Evolutionary conservation across 257 asterid species (phyloP).

Genomic region (Gynochthodes officinalis): DNA sequence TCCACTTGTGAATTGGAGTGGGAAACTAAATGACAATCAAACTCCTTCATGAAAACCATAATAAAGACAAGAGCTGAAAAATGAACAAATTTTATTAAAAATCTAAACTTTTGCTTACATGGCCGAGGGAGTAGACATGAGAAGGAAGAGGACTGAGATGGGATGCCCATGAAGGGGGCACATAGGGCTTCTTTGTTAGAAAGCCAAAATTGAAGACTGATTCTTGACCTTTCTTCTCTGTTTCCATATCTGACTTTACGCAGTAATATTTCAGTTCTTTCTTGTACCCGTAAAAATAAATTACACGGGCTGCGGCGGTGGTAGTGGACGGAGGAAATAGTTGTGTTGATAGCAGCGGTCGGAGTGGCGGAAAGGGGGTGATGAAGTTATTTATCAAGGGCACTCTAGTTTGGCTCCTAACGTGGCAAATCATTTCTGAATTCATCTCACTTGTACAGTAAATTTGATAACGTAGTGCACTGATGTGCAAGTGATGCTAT

Average conservation of each 20-base stretch:
- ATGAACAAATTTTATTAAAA: not conserved
- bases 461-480: not conserved
- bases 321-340: not conserved
- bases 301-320: not conserved
- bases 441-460: not conserved
- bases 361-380: conserved; percentile 4
- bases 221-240: conserved; percentile 24
- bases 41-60: not conserved
- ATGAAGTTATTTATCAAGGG: conserved; percentile 3
- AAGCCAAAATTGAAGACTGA: conserved; percentile 41
- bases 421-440: conserved; percentile 10
- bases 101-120: conserved; percentile 36
- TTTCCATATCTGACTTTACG: conserved; percentile 12
- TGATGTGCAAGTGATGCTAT: not conserved
- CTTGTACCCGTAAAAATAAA: not conserved
- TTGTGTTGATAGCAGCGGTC: not conserved
- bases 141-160: conserved; percentile 72
- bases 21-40: conserved; percentile 54
- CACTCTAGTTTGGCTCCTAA: not conserved
- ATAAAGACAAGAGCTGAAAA: not conserved
- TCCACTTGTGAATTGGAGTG: conserved; percentile 94
- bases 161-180: conserved; percentile 83
- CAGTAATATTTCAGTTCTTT: not conserved
- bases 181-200: conserved; percentile 60
- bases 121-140: conserved; percentile 67